A percentile compares a stretch with the other conserved stretches of the same genome.
These are phyloP conservation scores for Polygonum aviculare DNA, from an alignment of 148 eudicot genomes.

Conservation along the genomic window DNA sequence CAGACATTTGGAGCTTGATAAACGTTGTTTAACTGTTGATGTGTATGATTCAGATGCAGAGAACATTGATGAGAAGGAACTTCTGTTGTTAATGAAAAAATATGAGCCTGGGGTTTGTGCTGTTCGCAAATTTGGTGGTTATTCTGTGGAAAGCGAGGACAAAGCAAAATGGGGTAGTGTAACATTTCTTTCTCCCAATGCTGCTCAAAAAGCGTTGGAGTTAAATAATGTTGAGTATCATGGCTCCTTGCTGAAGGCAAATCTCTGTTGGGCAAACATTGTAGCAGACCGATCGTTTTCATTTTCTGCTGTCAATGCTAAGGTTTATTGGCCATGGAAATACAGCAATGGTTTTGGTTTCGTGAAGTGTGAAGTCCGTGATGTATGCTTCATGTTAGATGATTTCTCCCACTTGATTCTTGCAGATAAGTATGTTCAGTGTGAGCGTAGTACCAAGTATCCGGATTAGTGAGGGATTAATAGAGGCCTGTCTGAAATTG, in stretches of 20 bases:
- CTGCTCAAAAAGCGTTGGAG: slow-evolving; percentile 51
- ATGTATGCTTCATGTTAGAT: slow-evolving; percentile 35
- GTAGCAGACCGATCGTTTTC: slow-evolving; percentile 50
- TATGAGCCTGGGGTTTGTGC: slow-evolving; percentile 48
- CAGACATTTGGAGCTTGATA: slow-evolving; percentile 83
- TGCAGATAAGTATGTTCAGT: slow-evolving; percentile 38
- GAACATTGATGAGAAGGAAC: slow-evolving; percentile 62
- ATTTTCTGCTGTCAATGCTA: slow-evolving; percentile 58
- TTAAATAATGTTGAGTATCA: slow-evolving; percentile 28
- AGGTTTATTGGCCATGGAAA: slow-evolving; percentile 83
- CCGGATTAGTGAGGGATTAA: slow-evolving; percentile 49
- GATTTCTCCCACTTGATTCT: slow-evolving; percentile 45
- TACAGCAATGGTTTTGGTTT: slow-evolving; percentile 58
- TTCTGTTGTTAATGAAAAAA: slow-evolving; percentile 41
- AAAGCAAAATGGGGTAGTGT: slow-evolving; percentile 73
- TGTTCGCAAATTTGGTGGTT: slow-evolving; percentile 36
- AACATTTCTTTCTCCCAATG: slow-evolving; percentile 71
- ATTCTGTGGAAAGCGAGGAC: slow-evolving; percentile 37
- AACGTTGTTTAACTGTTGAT: slow-evolving; percentile 72
- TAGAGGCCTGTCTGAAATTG: slow-evolving; percentile 51
- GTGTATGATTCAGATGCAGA: slow-evolving; percentile 37
- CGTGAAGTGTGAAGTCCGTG: slow-evolving; percentile 46
- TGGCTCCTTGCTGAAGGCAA: slow-evolving; percentile 39
- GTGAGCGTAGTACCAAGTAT: slow-evolving; percentile 30
- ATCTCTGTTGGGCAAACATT: slow-evolving; percentile 35